phyloP scores from a whole-genome alignment of 441 rosid genomes.

The Adansonia madagascariensis region DNA sequence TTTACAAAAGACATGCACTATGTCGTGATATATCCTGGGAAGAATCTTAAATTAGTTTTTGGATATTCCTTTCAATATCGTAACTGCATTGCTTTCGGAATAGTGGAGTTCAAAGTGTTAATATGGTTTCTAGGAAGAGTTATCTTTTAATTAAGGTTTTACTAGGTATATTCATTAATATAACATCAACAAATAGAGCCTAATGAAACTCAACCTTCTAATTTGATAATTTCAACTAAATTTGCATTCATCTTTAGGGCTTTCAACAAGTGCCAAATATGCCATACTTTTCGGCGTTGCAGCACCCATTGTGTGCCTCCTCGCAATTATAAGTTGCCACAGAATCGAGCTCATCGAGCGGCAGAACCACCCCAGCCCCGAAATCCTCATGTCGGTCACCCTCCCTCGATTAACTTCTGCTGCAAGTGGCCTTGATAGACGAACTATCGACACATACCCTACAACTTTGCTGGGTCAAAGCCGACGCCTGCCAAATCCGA shows the following conservation, averaged over 20 bases:
- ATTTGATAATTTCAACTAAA: neutral
- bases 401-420: neutral
- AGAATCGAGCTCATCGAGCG: neutral
- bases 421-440: neutral
- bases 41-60: no score
- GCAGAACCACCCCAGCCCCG: neutral
- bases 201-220: neutral
- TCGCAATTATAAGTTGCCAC: neutral
- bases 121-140: no score
- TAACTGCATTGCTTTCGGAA: no score
- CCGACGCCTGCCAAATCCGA: conserved; percentile 11
- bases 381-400: conserved; percentile 1
- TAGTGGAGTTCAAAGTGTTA: no score
- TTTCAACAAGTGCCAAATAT: neutral
- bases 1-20: no score
- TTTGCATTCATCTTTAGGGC: neutral
- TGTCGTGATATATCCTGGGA: no score
- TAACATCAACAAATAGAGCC: no score
- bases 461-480: neutral
- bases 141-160: no score
- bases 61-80: no score
- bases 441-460: neutral
- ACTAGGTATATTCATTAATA: no score
- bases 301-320: neutral
- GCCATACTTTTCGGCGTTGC: neutral